Evolutionary conservation across 2,329 filamentous ascomycete species (phyloP).

Genomic region (Ploettnerulaceae sp.): DNA sequence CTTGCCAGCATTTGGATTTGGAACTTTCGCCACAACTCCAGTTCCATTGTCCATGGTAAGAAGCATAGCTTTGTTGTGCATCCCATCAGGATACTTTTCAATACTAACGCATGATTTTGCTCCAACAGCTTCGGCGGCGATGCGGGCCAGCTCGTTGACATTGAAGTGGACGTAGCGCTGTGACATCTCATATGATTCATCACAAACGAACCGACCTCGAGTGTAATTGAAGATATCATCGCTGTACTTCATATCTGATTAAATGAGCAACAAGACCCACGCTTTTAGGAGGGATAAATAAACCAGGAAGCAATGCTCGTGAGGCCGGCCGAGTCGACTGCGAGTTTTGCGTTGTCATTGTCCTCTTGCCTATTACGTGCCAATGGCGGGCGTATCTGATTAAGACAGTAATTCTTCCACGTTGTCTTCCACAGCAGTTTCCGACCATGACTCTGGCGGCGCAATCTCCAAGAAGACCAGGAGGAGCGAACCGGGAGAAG

Average conservation of each 20-base stretch:
- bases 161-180: conserved; percentile 2
- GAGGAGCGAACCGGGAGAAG: not conserved
- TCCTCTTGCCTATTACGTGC: not conserved
- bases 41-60: conserved; percentile 1
- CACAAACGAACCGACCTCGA: conserved; percentile 1
- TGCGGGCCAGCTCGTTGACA: conserved; percentile 2
- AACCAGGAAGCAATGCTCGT: not conserved
- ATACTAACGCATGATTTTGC: not conserved
- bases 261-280: not conserved
- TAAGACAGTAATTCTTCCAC: not conserved
- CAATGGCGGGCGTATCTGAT: not conserved
- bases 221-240: conserved; percentile 2
- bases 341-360: not conserved
- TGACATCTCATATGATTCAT: not conserved
- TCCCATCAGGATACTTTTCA: conserved; percentile 2
- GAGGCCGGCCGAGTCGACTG: not conserved
- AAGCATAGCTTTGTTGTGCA: conserved; percentile 6
- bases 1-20: conserved; percentile 2
- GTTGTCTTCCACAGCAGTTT: not conserved
- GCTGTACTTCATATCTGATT: not conserved
- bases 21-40: conserved; percentile 2
- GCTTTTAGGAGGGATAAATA: not conserved
- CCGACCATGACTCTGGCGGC: not conserved
- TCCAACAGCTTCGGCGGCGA: conserved; percentile 2
- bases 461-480: not conserved